Evolutionary conservation across 768 basidiomycete genomes (phyloP).

Genomic region (Auricularia sp.): DNA sequence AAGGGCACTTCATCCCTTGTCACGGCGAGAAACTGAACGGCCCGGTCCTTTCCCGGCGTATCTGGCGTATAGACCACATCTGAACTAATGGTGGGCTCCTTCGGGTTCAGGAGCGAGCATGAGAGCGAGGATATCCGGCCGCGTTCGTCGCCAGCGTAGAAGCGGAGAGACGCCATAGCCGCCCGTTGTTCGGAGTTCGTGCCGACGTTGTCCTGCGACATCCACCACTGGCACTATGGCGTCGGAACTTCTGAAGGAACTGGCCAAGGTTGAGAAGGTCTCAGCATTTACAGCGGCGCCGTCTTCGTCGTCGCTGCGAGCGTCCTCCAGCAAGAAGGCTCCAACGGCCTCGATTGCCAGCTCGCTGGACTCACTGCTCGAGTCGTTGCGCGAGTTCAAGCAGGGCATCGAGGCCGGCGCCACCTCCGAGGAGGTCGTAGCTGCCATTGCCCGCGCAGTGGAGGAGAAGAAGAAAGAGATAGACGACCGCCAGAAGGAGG

Average conservation of each 20-base stretch:
- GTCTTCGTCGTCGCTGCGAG: conserved; percentile 36
- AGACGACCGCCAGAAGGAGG: conserved; percentile 81
- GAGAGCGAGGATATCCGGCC: conserved; percentile 59
- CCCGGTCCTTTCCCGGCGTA: conserved; percentile 24
- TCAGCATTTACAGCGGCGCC: conserved; percentile 18
- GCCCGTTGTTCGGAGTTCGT: not conserved
- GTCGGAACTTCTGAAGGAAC: conserved; percentile 70
- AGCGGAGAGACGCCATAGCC: conserved; percentile 30
- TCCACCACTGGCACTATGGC: conserved; percentile 26
- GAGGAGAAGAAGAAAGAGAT: conserved; percentile 73
- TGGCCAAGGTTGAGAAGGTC: conserved; percentile 63
- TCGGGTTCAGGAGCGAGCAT: conserved; percentile 24
- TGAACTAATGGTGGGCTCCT: not conserved
- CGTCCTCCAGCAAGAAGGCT: conserved; percentile 12
- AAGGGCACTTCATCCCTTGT: conserved; percentile 12
- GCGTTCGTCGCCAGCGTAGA: conserved; percentile 69
- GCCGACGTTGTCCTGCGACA: not conserved
- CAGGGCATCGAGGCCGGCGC: conserved; percentile 38
- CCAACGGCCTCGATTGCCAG: conserved; percentile 36
- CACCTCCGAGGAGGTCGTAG: conserved; percentile 38
- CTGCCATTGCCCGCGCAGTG: conserved; percentile 43
- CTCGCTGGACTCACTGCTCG: conserved; percentile 55
- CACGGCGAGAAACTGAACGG: conserved; percentile 32
- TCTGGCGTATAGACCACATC: conserved; percentile 15
- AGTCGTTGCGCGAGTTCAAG: conserved; percentile 46